Conservation (phyloP, 768 basidiomycete genomes). For the Hirschioporus abietinus region DNA sequence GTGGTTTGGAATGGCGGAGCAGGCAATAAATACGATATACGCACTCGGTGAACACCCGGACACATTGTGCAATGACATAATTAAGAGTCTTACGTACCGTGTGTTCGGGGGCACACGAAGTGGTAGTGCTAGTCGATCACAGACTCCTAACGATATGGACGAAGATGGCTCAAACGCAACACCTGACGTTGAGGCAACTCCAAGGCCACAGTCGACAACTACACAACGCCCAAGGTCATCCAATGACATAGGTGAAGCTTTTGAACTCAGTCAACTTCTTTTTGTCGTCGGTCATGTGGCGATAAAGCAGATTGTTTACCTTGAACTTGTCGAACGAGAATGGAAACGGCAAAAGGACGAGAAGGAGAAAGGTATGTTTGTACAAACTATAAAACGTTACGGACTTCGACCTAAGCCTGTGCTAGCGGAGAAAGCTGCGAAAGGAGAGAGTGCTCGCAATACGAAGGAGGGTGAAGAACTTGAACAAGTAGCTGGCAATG, state of each 20-base stretch:
- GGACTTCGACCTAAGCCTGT: background rate
- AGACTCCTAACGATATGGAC: slow-evolving; percentile 49
- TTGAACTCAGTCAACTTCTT: slow-evolving; percentile 87
- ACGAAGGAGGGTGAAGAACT: slow-evolving; percentile 75
- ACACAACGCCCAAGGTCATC: slow-evolving; percentile 10
- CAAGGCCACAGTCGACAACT: slow-evolving; percentile 17
- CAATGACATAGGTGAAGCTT: slow-evolving; percentile 72
- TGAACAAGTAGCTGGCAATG: slow-evolving; percentile 95
- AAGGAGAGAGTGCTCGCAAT: slow-evolving; percentile 29
- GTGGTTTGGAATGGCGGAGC: slow-evolving; percentile 97
- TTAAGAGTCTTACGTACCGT: slow-evolving; percentile 72
- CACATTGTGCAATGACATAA: slow-evolving; percentile 67
- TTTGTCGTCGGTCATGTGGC: slow-evolving; percentile 96
- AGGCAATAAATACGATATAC: slow-evolving; percentile 95
- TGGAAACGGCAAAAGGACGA: slow-evolving; percentile 96
- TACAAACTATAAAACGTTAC: background rate
- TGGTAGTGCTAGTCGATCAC: slow-evolving; percentile 22
- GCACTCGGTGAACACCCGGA: slow-evolving; percentile 93
- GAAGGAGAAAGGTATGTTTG: slow-evolving; percentile 60
- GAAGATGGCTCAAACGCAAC: slow-evolving; percentile 38
- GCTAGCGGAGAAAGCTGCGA: slow-evolving; percentile 56
- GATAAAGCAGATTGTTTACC: slow-evolving; percentile 94
- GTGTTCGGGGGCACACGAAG: slow-evolving; percentile 48
- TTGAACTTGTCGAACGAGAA: slow-evolving; percentile 93
- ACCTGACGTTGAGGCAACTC: slow-evolving; percentile 18